Evolutionary conservation across 768 basidiomycete genomes (phyloP), one percentile per base, ranked within the genome.

Genomic region (Tricholomella constricta): DNA sequence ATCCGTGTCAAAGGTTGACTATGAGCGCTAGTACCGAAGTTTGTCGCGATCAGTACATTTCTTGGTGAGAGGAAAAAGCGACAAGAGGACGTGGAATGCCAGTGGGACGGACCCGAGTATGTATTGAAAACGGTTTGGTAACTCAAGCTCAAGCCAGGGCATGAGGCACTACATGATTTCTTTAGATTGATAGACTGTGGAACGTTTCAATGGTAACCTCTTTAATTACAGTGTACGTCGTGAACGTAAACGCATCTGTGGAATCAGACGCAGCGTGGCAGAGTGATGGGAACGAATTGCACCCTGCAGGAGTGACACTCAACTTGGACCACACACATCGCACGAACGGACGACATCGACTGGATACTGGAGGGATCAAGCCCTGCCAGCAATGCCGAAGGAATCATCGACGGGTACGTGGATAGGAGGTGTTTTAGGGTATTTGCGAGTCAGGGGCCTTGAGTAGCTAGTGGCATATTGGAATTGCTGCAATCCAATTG

Each of bases 331-430:
- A 52, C 34, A 54, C 36, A 42, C 44, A 22, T 46, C 45, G 27
- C 52, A 56, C 26, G 20, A 31, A 31, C 50, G 32, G 42, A 49
- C 55, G 23, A 38, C 35, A 23, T 54, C 54, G 50, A 56, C 38
- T 63, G 72, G 48, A 31, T 43, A 48, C 41, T 56, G 59, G 56
- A 61, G 57, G 59, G 71, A 75, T 61, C 77, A 77, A 49, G 71
- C 73, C 1, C 65, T 69, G 14, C 69, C 75, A 19, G 69, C 70
- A 23, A 66, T 74, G 67, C 71, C 68, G 19, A 54, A 52, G 35
- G 57, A 55, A 38, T 37, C 37, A 41, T 51, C 41, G 41, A 38
- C 35, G 19, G 56, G 48, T 46, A 31, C 51, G 51, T 43, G n/a
- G 23, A 19, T 48, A 42, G 20, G 31, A 25, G 29, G 49, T 27